Conservation (phyloP, 768 basidiomycete species). For the Tricholoma terreum region DNA sequence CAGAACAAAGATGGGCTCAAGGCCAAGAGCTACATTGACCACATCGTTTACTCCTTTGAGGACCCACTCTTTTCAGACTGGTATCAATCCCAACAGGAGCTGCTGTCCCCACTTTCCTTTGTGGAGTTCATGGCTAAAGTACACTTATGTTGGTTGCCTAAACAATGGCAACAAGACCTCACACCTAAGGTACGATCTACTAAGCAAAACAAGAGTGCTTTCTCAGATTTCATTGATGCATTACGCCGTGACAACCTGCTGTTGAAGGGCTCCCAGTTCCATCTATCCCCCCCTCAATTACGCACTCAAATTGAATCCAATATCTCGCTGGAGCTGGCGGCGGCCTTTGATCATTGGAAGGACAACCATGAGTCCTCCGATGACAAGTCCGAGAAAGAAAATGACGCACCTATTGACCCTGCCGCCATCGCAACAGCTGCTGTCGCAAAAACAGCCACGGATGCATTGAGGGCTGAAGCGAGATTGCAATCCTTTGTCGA, state of each 20-base stretch:
- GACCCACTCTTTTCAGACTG: neutral
- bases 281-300: neutral
- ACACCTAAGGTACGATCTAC: neutral
- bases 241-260: neutral
- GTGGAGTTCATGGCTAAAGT: neutral
- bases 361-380: neutral
- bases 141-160: neutral
- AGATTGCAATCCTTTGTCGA: neutral
- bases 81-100: too few species aligned
- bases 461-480: neutral
- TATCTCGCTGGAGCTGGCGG: too few species aligned
- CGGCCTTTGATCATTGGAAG: too few species aligned
- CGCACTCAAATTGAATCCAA: neutral
- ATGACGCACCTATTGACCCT: too few species aligned
- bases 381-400: neutral
- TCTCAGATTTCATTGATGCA: neutral
- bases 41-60: neutral
- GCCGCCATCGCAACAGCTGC: neutral
- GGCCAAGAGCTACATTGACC: neutral
- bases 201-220: neutral
- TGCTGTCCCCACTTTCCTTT: neutral
- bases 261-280: neutral
- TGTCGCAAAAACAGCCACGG: neutral
- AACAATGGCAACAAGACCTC: neutral
- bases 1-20: neutral